phyloP scores from a whole-genome alignment of 192 early-diverging fungal species.

The Mortierella hygrophila region DNA sequence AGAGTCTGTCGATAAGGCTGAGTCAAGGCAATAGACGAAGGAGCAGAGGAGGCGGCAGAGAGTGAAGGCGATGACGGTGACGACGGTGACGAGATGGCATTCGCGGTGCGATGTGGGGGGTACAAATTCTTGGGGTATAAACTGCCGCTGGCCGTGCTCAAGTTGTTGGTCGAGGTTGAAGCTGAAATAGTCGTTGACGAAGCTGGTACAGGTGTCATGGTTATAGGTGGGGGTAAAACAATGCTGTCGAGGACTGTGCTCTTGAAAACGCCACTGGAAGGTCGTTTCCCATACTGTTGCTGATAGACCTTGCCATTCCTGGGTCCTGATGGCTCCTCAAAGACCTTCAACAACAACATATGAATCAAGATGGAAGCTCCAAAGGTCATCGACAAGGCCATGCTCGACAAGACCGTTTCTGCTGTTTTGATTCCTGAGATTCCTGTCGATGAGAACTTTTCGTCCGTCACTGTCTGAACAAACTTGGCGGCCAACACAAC shows the following conservation, averaged over 20 bases:
- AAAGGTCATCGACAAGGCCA: slow-evolving; percentile 42
- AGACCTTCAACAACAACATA: slow-evolving; percentile 40
- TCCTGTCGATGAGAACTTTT: slow-evolving; percentile 37
- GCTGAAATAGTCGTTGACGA: slow-evolving; percentile 19
- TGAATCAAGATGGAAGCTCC: slow-evolving; percentile 30
- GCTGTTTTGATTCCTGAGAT: slow-evolving; percentile 38
- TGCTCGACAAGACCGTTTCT: slow-evolving; percentile 39
- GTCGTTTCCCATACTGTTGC: background rate
- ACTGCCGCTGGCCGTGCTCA: slow-evolving; percentile 13
- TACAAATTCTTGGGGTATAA: slow-evolving; percentile 29
- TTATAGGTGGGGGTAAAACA: slow-evolving; percentile 24
- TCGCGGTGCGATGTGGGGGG: background rate
- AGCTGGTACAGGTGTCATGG: background rate
- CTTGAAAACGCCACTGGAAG: background rate
- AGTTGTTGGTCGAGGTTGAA: slow-evolving; percentile 39
- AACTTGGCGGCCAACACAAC: slow-evolving; percentile 67
- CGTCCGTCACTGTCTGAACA: slow-evolving; percentile 54
- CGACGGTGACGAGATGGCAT: slow-evolving; percentile 38
- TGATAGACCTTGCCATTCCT: background rate
- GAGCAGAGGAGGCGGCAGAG: slow-evolving; percentile 26
- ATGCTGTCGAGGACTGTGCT: slow-evolving; percentile 40
- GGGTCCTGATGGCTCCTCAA: slow-evolving; percentile 29
- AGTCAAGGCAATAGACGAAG: background rate
- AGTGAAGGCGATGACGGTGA: slow-evolving; percentile 48
- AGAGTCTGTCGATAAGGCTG: background rate